Percentiles rank a stretch among this genome's conserved stretches.
Conservation (phyloP, 768 basidiomycete species). For the Cubamyces sp. region DNA sequence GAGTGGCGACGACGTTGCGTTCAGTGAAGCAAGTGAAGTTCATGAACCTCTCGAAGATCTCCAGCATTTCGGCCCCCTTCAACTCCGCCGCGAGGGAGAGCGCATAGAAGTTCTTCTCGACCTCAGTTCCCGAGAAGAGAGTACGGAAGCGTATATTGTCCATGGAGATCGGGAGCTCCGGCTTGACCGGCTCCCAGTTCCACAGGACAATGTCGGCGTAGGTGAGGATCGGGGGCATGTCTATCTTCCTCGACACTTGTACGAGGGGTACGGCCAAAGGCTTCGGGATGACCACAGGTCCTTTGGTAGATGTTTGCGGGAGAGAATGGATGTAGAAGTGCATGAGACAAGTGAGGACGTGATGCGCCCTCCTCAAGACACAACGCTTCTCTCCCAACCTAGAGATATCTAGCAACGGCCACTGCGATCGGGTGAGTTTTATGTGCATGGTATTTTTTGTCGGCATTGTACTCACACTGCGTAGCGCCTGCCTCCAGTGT, state of each 20-base stretch:
- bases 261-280: constrained; percentile 80
- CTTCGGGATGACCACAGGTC: constrained; percentile 65
- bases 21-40: constrained; percentile 64
- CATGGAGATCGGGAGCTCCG: constrained; percentile 58
- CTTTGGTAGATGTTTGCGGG: constrained; percentile 44
- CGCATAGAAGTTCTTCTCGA: constrained; percentile 86
- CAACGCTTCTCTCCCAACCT: constrained; percentile 58
- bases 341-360: constrained; percentile 86
- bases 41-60: constrained; percentile 85
- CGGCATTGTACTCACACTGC: constrained; percentile 53
- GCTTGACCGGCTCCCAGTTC: constrained; percentile 76
- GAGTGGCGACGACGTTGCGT: constrained; percentile 54
- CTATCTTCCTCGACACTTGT: constrained; percentile 71
- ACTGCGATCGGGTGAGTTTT: constrained; percentile 45
- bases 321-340: constrained; percentile 91
- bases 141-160: constrained; percentile 77
- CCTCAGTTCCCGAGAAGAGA: constrained; percentile 82
- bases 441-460: neutral
- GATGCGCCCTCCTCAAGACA: constrained; percentile 80
- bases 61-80: constrained; percentile 82
- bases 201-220: constrained; percentile 96
- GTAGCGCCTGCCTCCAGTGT: constrained; percentile 67
- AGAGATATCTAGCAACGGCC: constrained; percentile 67
- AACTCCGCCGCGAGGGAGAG: constrained; percentile 85
- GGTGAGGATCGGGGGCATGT: constrained; percentile 92